Evolutionary conservation across 1,284 basidiomycete species (phyloP).

Genomic region (Boletus sp.): DNA sequence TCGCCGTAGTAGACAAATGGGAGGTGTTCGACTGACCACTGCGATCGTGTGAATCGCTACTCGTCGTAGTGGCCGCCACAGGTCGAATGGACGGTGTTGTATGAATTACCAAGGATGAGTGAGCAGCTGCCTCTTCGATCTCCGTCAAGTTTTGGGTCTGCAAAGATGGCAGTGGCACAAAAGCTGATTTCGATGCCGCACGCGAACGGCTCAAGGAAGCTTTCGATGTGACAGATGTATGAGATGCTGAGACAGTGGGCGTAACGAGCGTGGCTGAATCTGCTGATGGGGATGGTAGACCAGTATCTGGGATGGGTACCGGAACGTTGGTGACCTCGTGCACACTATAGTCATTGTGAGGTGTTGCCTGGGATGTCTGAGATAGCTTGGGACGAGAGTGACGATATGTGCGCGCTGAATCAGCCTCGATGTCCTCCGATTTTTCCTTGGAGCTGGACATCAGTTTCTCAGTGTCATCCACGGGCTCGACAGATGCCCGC

Average conservation of each 20-base stretch:
- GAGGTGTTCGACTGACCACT: conserved; percentile 5
- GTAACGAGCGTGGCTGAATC: conserved; percentile 7
- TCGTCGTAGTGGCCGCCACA: background rate
- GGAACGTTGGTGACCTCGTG: conserved; percentile 48
- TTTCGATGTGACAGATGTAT: conserved; percentile 1
- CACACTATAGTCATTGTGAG: conserved; percentile 26
- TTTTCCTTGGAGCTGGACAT: conserved; percentile 9
- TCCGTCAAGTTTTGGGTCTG: conserved; percentile 29
- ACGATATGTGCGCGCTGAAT: conserved; percentile 1
- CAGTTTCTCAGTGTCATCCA: conserved; percentile 27
- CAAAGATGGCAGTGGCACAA: conserved; percentile 32
- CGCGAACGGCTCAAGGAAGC: conserved; percentile 11
- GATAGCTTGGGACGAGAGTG: conserved; percentile 11
- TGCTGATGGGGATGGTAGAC: conserved; percentile 27
- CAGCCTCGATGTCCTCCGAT: background rate
- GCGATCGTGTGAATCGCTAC: background rate
- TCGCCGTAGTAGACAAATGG: conserved; percentile 39
- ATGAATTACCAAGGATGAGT: conserved; percentile 9
- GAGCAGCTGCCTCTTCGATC: conserved; percentile 17
- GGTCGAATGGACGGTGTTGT: conserved; percentile 11
- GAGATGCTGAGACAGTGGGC: background rate
- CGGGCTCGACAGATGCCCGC: conserved; percentile 10
- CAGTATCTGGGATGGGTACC: conserved; percentile 55
- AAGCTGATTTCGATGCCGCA: conserved; percentile 20
- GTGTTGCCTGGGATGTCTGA: conserved; percentile 6